A percentile compares a stretch with the other conserved stretches of the same genome.
Evolutionary conservation across 1,139 yeast genomes (phyloP).

Genomic region (Debaryomyces udenii): DNA sequence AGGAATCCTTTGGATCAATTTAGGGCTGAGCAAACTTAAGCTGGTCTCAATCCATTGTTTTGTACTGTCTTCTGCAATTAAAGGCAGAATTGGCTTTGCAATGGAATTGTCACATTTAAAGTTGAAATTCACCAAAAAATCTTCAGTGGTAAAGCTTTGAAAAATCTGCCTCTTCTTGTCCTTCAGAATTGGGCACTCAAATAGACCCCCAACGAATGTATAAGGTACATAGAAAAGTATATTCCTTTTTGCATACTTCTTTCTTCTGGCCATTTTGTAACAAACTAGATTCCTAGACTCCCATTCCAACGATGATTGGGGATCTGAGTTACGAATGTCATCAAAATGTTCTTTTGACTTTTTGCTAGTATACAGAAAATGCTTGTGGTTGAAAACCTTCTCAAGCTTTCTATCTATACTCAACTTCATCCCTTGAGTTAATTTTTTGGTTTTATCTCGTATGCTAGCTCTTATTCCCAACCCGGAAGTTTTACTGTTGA

Average conservation of each 20-base stretch:
- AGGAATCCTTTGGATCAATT: slow-evolving; percentile 55
- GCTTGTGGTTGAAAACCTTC: slow-evolving; percentile 21
- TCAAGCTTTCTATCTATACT: slow-evolving; percentile 29
- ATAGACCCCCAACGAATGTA: slow-evolving; percentile 69
- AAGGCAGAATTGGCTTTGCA: slow-evolving; percentile 56
- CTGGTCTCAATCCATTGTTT: slow-evolving; percentile 48
- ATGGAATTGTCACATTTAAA: slow-evolving; percentile 38
- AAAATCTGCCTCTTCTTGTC: slow-evolving; percentile 24
- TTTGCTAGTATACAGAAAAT: slow-evolving; percentile 32
- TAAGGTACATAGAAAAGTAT: slow-evolving; percentile 58
- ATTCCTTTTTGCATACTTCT: slow-evolving; percentile 56
- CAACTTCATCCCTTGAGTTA: slow-evolving; percentile 16
- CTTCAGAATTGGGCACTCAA: slow-evolving; percentile 48
- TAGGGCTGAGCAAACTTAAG: slow-evolving; percentile 24
- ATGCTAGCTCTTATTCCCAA: slow-evolving; percentile 2
- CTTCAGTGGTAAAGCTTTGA: slow-evolving; percentile 18
- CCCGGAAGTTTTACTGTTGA: no score
- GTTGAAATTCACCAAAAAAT: slow-evolving; percentile 23
- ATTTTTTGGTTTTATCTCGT: slow-evolving; percentile 1
- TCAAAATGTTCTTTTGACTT: slow-evolving; percentile 20
- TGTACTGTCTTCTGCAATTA: slow-evolving; percentile 59
- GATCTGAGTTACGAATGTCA: slow-evolving; percentile 25
- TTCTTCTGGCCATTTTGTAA: slow-evolving; percentile 64
- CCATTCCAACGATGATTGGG: slow-evolving; percentile 31
- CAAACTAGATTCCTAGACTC: slow-evolving; percentile 47